These are phyloP conservation scores for Lipomyces yamadae DNA, from an alignment of 805 yeast species.

Conservation along the genomic window DNA sequence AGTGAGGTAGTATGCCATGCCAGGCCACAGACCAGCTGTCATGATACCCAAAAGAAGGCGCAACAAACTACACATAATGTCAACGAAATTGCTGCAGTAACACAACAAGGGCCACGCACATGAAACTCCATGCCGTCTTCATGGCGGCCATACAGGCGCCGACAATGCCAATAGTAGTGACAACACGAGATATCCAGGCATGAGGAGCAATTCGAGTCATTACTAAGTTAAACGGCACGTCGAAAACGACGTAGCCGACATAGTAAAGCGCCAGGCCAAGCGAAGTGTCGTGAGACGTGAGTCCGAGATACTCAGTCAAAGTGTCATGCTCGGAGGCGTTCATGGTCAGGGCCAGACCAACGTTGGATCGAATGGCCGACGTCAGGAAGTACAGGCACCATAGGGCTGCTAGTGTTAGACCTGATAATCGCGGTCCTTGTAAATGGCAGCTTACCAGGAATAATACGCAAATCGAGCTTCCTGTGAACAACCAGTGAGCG, in stretches of 20 bases:
- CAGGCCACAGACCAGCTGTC: slow-evolving; percentile 77
- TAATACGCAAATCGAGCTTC: slow-evolving; percentile 69
- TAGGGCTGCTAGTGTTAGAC: slow-evolving; percentile 51
- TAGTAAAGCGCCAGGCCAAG: slow-evolving; percentile 80
- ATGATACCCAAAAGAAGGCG: slow-evolving; percentile 77
- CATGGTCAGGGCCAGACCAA: slow-evolving; percentile 48
- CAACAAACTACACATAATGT: slow-evolving; percentile 40
- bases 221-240: slow-evolving; percentile 82
- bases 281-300: slow-evolving; percentile 63
- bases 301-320: slow-evolving; percentile 63
- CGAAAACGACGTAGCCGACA: slow-evolving; percentile 83
- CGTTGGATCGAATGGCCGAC: slow-evolving; percentile 63
- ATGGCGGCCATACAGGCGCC: slow-evolving; percentile 74
- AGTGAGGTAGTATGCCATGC: slow-evolving; percentile 78
- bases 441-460: slow-evolving; percentile 51
- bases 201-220: slow-evolving; percentile 88
- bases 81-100: slow-evolving; percentile 52
- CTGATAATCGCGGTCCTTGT: too few relatives aligned
- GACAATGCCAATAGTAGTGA: slow-evolving; percentile 75
- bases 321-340: slow-evolving; percentile 78
- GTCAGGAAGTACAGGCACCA: slow-evolving; percentile 74
- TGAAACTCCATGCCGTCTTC: slow-evolving; percentile 58
- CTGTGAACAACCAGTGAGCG: slow-evolving; percentile 10
- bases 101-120: slow-evolving; percentile 14
- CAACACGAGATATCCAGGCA: slow-evolving; percentile 80